These are phyloP conservation scores for Hymenoscyphus infarciens DNA, from an alignment of 2,329 filamentous ascomycete genomes.

Conservation along the genomic window DNA sequence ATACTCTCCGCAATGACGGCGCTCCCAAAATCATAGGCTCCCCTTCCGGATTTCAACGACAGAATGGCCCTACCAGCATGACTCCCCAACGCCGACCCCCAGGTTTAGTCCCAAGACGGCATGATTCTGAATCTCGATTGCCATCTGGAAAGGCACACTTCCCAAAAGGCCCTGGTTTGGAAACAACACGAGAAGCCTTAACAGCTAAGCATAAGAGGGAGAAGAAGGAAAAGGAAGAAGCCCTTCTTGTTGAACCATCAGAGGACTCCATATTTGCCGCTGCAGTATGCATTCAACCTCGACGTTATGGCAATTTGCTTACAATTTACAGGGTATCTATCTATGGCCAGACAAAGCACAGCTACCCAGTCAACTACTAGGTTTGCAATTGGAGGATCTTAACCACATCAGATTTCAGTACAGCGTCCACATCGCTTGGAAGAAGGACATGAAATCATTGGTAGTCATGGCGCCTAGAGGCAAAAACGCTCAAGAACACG, in stretches of 20 bases:
- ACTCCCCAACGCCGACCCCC: neutral
- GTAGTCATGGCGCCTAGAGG: constrained; percentile 12
- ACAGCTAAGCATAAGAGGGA: neutral
- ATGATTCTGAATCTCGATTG: neutral
- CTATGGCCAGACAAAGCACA: constrained; percentile 23
- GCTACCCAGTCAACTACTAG: constrained; percentile 18
- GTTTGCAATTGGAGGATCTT: constrained; percentile 23
- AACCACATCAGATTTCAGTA: constrained; percentile 19
- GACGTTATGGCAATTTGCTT: neutral
- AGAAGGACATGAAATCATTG: constrained; percentile 15
- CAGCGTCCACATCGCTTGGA: constrained; percentile 25
- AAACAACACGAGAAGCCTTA: neutral
- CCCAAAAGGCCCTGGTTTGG: neutral
- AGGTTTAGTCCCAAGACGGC: neutral
- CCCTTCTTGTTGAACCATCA: neutral
- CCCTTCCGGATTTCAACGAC: neutral
- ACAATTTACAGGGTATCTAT: constrained; percentile 19
- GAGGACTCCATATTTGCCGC: neutral
- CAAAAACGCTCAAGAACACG: constrained; percentile 6
- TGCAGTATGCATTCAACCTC: neutral
- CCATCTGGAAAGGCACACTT: neutral
- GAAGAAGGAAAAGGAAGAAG: neutral
- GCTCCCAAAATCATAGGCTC: neutral
- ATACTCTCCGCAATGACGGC: neutral
- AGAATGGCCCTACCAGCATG: neutral